A percentile compares a stretch with the other conserved stretches of the same genome.
Conservation (phyloP, 2,329 filamentous ascomycete species). For the Fragosphaeria purpurea region DNA sequence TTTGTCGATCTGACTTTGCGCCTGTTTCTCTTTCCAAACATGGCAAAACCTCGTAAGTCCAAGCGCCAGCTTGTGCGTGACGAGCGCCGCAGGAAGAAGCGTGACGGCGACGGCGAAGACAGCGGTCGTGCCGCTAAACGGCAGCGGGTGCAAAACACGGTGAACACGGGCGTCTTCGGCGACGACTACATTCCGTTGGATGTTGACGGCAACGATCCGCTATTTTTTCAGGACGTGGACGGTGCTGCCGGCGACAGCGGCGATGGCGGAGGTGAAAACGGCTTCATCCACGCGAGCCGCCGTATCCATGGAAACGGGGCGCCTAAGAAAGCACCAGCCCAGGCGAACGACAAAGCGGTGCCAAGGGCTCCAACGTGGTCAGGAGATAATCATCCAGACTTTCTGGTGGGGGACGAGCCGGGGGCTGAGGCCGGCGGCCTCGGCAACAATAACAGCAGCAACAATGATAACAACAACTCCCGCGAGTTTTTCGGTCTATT, state of each 20-base stretch:
- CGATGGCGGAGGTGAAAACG: neutral
- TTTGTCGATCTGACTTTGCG: neutral
- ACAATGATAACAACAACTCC: too few relatives aligned
- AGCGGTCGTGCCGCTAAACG: constrained; percentile 11
- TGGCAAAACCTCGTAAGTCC: constrained; percentile 26
- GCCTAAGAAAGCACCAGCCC: too few relatives aligned
- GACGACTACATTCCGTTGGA: constrained; percentile 15
- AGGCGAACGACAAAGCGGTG: too few relatives aligned
- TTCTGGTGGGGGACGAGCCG: too few relatives aligned
- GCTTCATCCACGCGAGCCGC: too few relatives aligned
- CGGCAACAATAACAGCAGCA: constrained; percentile 30
- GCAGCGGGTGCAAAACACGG: constrained; percentile 1
- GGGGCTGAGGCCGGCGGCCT: neutral
- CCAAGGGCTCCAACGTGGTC: too few relatives aligned
- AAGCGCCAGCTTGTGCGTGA: constrained; percentile 27
- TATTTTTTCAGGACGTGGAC: constrained; percentile 2
- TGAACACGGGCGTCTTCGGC: neutral
- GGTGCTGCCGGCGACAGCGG: neutral
- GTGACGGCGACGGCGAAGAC: constrained; percentile 19
- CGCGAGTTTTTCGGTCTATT: constrained; percentile 87
- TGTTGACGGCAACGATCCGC: constrained; percentile 11
- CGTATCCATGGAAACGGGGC: too few relatives aligned
- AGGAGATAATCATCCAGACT: too few relatives aligned
- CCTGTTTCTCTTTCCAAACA: constrained; percentile 4
- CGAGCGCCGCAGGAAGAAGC: constrained; percentile 27